A percentile compares a stretch with the other conserved stretches of the same genome.
Evolutionary conservation across 352 stramenopile species (phyloP).

Genomic region (Elongisporangium prolatum): DNA sequence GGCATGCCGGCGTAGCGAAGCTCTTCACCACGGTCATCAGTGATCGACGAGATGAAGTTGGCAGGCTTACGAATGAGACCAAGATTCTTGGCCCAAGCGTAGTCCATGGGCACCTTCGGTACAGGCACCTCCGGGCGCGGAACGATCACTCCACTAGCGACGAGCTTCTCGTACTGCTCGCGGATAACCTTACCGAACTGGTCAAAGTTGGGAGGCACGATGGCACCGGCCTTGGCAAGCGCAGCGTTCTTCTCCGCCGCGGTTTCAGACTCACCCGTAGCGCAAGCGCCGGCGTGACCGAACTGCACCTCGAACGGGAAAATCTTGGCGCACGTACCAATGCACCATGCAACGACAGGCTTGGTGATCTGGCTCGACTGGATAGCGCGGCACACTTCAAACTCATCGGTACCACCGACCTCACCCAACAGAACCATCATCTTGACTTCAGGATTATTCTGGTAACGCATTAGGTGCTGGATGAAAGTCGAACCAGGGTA

Average conservation of each 20-base stretch:
- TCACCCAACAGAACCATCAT: constrained; percentile 97
- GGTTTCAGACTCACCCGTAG: constrained; percentile 91
- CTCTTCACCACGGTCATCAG: constrained; percentile 96
- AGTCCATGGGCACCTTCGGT: constrained; percentile 96
- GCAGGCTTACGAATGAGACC: constrained; percentile 95
- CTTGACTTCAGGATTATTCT: constrained; percentile 93
- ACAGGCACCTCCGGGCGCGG: constrained; percentile 86
- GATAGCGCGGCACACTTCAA: constrained; percentile 92
- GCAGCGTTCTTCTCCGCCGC: constrained; percentile 93
- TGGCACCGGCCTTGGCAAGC: constrained; percentile 83
- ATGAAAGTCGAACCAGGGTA: constrained; percentile 97
- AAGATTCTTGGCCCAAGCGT: constrained; percentile 95
- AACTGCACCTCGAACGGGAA: constrained; percentile 98
- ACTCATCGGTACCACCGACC: constrained; percentile 95
- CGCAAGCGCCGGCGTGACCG: constrained; percentile 93
- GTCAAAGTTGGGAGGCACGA: constrained; percentile 94
- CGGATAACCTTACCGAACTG: constrained; percentile 92
- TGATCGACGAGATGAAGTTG: constrained; percentile 98
- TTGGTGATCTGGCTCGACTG: constrained; percentile 94
- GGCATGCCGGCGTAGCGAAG: constrained; percentile 93
- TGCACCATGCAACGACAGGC: constrained; percentile 97
- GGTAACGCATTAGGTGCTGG: constrained; percentile 95
- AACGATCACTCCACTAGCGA: constrained; percentile 75
- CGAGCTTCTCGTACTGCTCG: constrained; percentile 85
- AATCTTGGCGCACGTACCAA: constrained; percentile 96